Base-by-base conservation (phyloP, 202 grass and related monocot species). In the Hordeum pubiflorum region DNA sequence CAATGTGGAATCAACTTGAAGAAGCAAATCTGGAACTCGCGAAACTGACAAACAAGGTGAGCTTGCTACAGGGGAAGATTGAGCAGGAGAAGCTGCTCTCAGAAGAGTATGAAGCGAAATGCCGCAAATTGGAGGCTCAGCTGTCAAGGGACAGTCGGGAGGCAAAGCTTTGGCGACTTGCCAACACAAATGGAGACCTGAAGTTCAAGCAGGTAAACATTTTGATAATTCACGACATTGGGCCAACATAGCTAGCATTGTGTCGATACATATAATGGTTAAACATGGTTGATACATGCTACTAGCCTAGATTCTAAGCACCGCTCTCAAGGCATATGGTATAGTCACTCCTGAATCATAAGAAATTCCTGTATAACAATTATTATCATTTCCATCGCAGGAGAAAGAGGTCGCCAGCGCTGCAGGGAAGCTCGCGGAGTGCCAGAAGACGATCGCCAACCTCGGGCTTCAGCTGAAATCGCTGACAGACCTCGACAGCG, bases 361-460 rank as follows among this genome's bases (percentile, higher is more conserved):
- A 68, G 7, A 76, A 12, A 13, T 32, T 44, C 29, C 10, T 74
- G 41, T 24, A 36, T 64, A 20, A 68, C n/a, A 2, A 33, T 40
- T 84, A 26, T 54, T 43, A 20, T 54, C 50, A 23, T 74, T 15
- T 57, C 79, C 41, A 2, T 79, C 2, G 38, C 85, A 99, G 97
- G 97, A 93, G 75, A 90, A 90, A 75, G 91, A 96, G 36, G n/a
- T 86, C 33, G 59, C 70, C 2, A 50, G 77, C 31, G 88, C 95
- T 75, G 90, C 96, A 24, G 92, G 87, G 57, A 99, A 91, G 77
- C 87, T 99, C 3, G 87, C 70, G 0, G 92, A 95, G 77, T 99
- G 96, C 84, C 96, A 99, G 58, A 99, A 85, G 84, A 99, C 96
- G 10, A 99, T 99, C 1, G 90, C 92, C 4, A 96, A 94, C 80